Evolutionary conservation across 164 flowering plant genomes (phyloP).

Genomic region (Umbellularia californica): DNA sequence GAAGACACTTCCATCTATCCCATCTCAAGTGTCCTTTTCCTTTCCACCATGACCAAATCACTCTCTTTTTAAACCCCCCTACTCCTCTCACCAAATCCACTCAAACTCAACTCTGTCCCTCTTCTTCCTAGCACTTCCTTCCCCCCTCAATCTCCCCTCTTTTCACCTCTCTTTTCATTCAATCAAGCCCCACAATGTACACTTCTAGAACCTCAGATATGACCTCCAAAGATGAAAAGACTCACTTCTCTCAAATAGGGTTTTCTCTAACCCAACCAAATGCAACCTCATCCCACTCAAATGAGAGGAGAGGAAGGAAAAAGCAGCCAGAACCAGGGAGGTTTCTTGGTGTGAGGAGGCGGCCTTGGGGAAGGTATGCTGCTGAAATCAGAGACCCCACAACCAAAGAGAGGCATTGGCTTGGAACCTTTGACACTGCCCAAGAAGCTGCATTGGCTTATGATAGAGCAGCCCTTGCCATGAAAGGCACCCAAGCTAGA

Average conservation of each 20-base stretch:
- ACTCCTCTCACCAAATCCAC: constrained; percentile 8
- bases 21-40: constrained; percentile 22
- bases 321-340: constrained; percentile 84
- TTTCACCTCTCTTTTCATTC: neutral
- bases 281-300: constrained; percentile 7
- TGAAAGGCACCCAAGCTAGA: constrained; percentile 90
- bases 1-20: constrained; percentile 29
- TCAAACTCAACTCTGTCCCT: constrained; percentile 11
- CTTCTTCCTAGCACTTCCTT: constrained; percentile 5
- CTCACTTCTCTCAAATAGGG: constrained; percentile 26
- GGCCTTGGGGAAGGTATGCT: constrained; percentile 97
- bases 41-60: constrained; percentile 21
- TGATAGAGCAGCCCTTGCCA: constrained; percentile 93
- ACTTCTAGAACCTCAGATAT: constrained; percentile 35
- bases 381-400: constrained; percentile 94
- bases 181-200: constrained; percentile 26
- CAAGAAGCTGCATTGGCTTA: constrained; percentile 98
- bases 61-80: constrained; percentile 29
- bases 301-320: constrained; percentile 42
- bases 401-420: constrained; percentile 95
- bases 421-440: constrained; percentile 95
- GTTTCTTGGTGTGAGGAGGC: constrained; percentile 81
- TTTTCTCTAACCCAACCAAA: constrained; percentile 54
- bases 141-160: constrained; percentile 7
- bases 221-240: constrained; percentile 23